Conservation (phyloP, 768 basidiomycete genomes). For the Amanita molliuscula region DNA sequence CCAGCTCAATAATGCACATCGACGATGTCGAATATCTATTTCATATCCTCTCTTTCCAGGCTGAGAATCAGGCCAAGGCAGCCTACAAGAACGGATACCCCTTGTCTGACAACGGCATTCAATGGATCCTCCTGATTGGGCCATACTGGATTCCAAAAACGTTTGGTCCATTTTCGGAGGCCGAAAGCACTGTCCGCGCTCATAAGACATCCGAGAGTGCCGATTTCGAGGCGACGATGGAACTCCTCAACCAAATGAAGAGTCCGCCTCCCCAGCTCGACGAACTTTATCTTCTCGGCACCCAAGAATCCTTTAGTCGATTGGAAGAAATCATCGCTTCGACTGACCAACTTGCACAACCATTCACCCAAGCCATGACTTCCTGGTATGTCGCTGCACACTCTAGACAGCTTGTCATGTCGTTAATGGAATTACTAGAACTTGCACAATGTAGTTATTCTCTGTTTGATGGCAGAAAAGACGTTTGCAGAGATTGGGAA, state of each 20-base stretch:
- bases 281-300: slow-evolving; percentile 7
- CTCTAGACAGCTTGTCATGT: too few species aligned
- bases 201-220: slow-evolving; percentile 3
- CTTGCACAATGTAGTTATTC: too few species aligned
- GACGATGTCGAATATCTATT: too few species aligned
- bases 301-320: not conserved
- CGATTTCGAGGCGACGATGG: slow-evolving; percentile 3
- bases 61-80: slow-evolving; percentile 7
- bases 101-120: not conserved
- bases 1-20: not conserved
- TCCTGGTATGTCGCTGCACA: too few species aligned
- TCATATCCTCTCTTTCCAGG: slow-evolving; percentile 5
- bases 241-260: not conserved
- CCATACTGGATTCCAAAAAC: slow-evolving; percentile 5
- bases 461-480: too few species aligned
- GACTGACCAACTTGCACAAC: slow-evolving; percentile 5
- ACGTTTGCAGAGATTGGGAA: too few species aligned
- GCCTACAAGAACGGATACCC: slow-evolving; percentile 4
- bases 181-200: slow-evolving; percentile 6
- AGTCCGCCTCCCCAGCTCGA: not conserved
- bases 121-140: too few species aligned
- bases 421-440: too few species aligned
- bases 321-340: slow-evolving; percentile 6
- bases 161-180: slow-evolving; percentile 7
- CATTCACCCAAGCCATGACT: not conserved